A percentile compares a stretch with the other conserved stretches of the same genome.
phyloP scores from a whole-genome alignment of 108 stramenopile species.

The Cyclotella kingstonii region DNA sequence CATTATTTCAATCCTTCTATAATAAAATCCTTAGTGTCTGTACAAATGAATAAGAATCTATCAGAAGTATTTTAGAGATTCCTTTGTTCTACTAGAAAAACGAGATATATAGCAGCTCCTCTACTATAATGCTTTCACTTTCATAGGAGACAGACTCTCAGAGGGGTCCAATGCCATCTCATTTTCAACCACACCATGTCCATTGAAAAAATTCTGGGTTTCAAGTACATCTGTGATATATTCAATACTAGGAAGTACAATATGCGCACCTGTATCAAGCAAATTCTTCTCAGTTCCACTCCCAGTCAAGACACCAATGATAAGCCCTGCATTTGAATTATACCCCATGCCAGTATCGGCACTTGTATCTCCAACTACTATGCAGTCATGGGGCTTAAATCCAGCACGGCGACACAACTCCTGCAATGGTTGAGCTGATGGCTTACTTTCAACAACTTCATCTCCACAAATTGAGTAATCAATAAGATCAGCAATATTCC shows the following conservation, averaged over 20 bases:
- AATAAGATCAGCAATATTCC: conserved; percentile 43
- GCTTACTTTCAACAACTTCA: conserved; percentile 52
- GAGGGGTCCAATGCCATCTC: not conserved
- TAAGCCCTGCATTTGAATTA: conserved; percentile 41
- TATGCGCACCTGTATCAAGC: conserved; percentile 48
- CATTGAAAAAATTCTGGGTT: not conserved
- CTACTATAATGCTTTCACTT: not conserved
- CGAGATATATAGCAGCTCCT: not conserved
- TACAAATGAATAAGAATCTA: too few relatives aligned
- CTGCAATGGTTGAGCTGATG: conserved; percentile 40
- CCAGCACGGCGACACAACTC: conserved; percentile 35
- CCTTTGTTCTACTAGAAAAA: too few relatives aligned
- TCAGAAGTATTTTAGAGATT: too few relatives aligned
- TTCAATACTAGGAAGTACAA: conserved; percentile 43
- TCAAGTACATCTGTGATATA: conserved; percentile 28
- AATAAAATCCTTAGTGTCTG: too few relatives aligned
- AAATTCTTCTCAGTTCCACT: conserved; percentile 49
- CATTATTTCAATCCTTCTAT: too few relatives aligned
- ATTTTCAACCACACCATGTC: not conserved
- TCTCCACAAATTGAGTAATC: conserved; percentile 49
- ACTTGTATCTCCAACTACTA: conserved; percentile 62
- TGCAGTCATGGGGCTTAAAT: conserved; percentile 35
- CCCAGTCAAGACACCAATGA: conserved; percentile 61
- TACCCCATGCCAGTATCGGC: conserved; percentile 53
- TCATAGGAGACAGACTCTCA: not conserved